Conservation (phyloP, 768 basidiomycete species). For the Boletus huronensis region DNA sequence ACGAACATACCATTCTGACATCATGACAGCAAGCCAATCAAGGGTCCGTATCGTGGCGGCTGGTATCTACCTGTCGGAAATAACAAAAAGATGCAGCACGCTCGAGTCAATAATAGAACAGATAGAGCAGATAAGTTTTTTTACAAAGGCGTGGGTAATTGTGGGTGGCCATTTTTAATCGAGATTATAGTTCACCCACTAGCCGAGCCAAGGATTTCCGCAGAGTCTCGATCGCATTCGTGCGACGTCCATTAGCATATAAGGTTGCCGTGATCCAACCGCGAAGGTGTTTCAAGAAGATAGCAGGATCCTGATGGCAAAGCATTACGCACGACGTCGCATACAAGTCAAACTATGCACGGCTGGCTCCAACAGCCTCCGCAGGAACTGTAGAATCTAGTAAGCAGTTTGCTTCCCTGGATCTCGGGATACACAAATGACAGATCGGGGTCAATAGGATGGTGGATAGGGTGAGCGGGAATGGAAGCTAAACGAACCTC, state of each 20-base stretch:
- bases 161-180: background rate
- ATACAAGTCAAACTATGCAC: background rate
- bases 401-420: background rate
- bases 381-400: background rate
- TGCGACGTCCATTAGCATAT: background rate
- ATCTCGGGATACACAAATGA: background rate
- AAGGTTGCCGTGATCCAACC: background rate
- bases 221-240: background rate
- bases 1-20: background rate
- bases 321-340: background rate
- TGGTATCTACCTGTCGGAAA: background rate
- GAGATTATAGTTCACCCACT: background rate
- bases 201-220: background rate
- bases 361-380: background rate
- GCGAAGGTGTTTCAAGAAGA: conserved; percentile 2
- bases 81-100: background rate
- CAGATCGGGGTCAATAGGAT: background rate
- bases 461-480: background rate
- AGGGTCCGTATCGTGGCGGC: background rate
- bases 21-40: background rate
- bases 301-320: background rate
- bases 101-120: background rate
- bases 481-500: background rate
- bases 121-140: background rate
- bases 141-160: background rate